These are phyloP conservation scores for Boletus tomentosulus DNA, from an alignment of 768 basidiomycete genomes.

Conservation along the genomic window DNA sequence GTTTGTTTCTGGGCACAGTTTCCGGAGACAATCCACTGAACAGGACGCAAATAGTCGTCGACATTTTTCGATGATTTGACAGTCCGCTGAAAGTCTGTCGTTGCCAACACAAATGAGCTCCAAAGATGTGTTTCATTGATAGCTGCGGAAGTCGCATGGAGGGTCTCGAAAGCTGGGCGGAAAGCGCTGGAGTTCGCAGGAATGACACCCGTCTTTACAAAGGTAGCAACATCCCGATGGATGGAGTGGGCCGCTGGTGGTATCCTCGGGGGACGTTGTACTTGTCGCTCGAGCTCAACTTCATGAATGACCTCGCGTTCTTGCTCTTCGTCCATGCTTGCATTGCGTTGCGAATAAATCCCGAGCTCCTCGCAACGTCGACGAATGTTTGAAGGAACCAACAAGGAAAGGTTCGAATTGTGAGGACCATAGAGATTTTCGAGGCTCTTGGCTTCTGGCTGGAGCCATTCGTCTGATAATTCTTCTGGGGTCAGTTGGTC, in stretches of 20 bases:
- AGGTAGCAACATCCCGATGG: not conserved
- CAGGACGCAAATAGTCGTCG: slow-evolving; percentile 1
- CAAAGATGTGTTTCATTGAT: not conserved
- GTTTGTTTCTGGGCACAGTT: not conserved
- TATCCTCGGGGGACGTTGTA: not conserved
- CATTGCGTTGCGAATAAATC: slow-evolving; percentile 14
- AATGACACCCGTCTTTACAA: not conserved
- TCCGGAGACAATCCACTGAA: slow-evolving; percentile 3
- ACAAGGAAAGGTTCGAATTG: slow-evolving; percentile 1
- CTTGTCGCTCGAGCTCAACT: slow-evolving; percentile 37
- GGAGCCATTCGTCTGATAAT: slow-evolving; percentile 32
- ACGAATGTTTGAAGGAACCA: slow-evolving; percentile 11
- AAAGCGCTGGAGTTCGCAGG: not conserved
- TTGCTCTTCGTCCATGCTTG: slow-evolving; percentile 40
- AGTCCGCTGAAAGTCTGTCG: not conserved
- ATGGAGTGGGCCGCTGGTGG: not conserved
- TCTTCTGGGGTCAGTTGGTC: slow-evolving; percentile 1
- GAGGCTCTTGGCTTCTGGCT: slow-evolving; percentile 36
- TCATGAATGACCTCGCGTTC: slow-evolving; percentile 43
- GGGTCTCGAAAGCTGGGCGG: not conserved
- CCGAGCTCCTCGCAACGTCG: slow-evolving; percentile 29
- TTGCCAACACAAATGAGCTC: not conserved
- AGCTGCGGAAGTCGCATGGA: not conserved
- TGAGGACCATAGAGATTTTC: slow-evolving; percentile 31
- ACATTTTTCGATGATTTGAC: not conserved